Percentiles rank a stretch among this genome's conserved stretches.
These are phyloP conservation scores for Dothistroma pini DNA, from an alignment of 2,329 filamentous ascomycete genomes.

Conservation along the genomic window DNA sequence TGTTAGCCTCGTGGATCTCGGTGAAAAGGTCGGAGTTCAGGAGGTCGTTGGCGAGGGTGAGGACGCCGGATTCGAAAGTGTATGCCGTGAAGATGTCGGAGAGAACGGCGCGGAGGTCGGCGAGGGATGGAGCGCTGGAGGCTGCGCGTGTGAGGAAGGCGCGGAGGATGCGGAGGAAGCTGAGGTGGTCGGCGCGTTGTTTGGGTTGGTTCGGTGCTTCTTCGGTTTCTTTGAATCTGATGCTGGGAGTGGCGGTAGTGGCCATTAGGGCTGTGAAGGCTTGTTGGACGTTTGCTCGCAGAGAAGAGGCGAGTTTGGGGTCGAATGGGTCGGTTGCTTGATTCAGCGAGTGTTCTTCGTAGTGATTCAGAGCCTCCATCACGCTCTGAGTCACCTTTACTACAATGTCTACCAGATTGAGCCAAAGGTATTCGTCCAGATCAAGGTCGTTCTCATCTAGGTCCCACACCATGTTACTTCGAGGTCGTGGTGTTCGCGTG, in stretches of 20 bases:
- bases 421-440: constrained; percentile 61
- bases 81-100: constrained; percentile 92
- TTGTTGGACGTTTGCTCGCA: constrained; percentile 80
- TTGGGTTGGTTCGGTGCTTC: constrained; percentile 9
- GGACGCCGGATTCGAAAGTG: constrained; percentile 83
- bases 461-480: constrained; percentile 39
- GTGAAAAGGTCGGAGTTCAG: constrained; percentile 86
- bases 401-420: constrained; percentile 61
- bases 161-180: constrained; percentile 83
- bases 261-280: constrained; percentile 83
- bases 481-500: constrained; percentile 29
- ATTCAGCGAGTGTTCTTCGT: constrained; percentile 32
- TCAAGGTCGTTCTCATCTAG: constrained; percentile 56
- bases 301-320: constrained; percentile 59
- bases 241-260: constrained; percentile 58
- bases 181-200: constrained; percentile 49
- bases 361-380: constrained; percentile 23
- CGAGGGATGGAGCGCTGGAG: constrained; percentile 75
- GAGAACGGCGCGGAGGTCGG: constrained; percentile 80
- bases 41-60: constrained; percentile 78
- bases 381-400: constrained; percentile 52
- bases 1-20: constrained; percentile 70
- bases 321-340: constrained; percentile 42
- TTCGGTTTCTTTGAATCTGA: constrained; percentile 26
- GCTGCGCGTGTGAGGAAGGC: constrained; percentile 84